Conservation (phyloP, 768 basidiomycete species). For the Peribolospora kevripleyi region DNA sequence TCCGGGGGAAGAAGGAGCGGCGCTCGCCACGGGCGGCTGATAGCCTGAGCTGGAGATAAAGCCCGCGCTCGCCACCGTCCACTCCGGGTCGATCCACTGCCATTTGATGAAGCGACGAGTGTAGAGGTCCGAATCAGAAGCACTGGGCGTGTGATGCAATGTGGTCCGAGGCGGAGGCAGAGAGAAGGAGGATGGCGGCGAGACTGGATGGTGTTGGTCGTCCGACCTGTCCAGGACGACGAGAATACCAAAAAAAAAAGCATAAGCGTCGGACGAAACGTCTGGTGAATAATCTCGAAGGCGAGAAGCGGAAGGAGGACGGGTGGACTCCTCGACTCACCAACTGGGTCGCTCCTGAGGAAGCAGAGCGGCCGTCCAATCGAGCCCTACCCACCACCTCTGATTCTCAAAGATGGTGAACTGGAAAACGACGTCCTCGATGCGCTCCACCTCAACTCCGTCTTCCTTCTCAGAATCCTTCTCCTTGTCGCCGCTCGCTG, state of each 20-base stretch:
- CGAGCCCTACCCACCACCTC: conserved; percentile 25
- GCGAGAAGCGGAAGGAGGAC: neutral
- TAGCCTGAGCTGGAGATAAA: neutral
- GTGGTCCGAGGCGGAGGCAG: conserved; percentile 20
- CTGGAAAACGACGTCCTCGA: conserved; percentile 28
- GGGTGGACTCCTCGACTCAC: conserved; percentile 7
- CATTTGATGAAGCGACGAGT: conserved; percentile 20
- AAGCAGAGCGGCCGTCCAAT: conserved; percentile 25
- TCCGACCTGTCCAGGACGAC: conserved; percentile 17
- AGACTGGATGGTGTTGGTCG: conserved; percentile 20
- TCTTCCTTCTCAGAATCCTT: neutral
- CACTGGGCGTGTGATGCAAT: conserved; percentile 16
- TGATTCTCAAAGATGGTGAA: conserved; percentile 19
- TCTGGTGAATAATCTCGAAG: neutral
- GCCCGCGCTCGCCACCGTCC: conserved; percentile 18
- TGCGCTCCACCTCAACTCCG: conserved; percentile 19
- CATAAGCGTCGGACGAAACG: neutral
- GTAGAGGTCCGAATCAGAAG: conserved; percentile 13
- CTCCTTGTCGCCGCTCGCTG: neutral
- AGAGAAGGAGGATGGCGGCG: conserved; percentile 21
- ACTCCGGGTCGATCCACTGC: conserved; percentile 26
- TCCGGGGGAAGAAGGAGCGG: neutral
- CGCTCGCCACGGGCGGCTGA: neutral
- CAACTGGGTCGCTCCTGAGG: conserved; percentile 25
- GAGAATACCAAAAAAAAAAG: neutral